Percentiles rank a stretch among this genome's conserved stretches.
Conservation (phyloP, 1,139 yeast species). For the Torulaspora globosa region DNA sequence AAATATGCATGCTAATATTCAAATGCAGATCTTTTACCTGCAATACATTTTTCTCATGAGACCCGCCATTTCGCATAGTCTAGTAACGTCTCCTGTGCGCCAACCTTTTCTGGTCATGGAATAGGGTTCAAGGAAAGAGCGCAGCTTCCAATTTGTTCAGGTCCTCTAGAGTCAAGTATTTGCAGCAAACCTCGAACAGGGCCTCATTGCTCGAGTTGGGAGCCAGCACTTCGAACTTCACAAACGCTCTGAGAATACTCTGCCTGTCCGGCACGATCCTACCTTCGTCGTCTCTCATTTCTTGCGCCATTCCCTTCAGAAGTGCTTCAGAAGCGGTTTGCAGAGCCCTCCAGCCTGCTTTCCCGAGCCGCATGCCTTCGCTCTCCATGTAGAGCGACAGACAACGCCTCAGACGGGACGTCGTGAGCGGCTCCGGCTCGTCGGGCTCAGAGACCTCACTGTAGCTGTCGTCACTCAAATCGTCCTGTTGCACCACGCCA, state of each 20-base stretch:
- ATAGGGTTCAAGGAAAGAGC: constrained; percentile 14
- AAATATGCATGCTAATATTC: constrained; percentile 2
- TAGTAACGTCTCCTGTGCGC: too few relatives aligned
- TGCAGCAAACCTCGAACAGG: constrained; percentile 27
- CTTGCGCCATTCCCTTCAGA: constrained; percentile 5
- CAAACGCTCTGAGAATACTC: constrained; percentile 17
- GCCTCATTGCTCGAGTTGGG: constrained; percentile 20
- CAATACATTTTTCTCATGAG: neutral
- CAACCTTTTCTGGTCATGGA: too few relatives aligned
- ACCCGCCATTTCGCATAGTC: too few relatives aligned
- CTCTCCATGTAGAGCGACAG: constrained; percentile 7
- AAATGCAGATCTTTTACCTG: neutral
- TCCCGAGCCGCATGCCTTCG: constrained; percentile 10
- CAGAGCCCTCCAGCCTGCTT: constrained; percentile 14
- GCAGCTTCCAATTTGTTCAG: constrained; percentile 27
- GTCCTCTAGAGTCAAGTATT: constrained; percentile 28
- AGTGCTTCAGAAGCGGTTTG: constrained; percentile 13
- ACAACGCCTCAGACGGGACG: constrained; percentile 7
- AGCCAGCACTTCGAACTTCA: constrained; percentile 16
- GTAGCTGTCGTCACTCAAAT: neutral
- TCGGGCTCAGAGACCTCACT: constrained; percentile 10
- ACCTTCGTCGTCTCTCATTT: constrained; percentile 10
- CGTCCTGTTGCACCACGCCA: neutral
- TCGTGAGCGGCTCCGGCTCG: constrained; percentile 10
- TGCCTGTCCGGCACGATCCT: constrained; percentile 16